Base-by-base conservation (phyloP, 352 stramenopile genomes). In the Phytophthora litchii region DNA sequence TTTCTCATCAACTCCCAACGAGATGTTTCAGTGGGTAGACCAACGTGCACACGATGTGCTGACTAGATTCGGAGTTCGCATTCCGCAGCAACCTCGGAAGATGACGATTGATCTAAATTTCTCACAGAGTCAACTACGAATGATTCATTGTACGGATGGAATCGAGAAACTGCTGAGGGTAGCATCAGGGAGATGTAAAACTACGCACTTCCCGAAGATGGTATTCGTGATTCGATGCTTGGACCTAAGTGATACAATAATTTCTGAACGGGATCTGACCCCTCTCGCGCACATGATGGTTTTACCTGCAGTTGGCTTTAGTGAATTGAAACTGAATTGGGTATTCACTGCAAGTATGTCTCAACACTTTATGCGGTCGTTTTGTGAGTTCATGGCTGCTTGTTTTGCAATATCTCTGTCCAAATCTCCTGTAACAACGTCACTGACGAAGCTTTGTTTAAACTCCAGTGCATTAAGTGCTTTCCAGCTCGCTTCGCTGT, bases 51-150 rank as follows among this genome's bases (percentile, higher is more conserved):
- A 64, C 0, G 36, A 66, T 1, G 12, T 84, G 23, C 34, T 68
- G 12, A 20, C 38, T 17, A 51, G 14, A 41, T 10, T 52, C 20
- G 3, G 21, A 19, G 14, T 56, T 57, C 3, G 19, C 13, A 32
- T 42, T 25, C 35, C 48, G 2, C 31, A 14, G 19, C 38, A 35
- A 27, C 34, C 57, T 23, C 45, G 11, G 9, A 50, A 2, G 0
- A 55, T 83, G 11, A 29, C 57, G 14, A 59, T 84, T 10, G 53
- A 40, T 31, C 40, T 84, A 14, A 53, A 70, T 45, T 81, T 84
- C 41, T 57, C 49, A 1, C 38, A 52, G 1, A 72, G 65, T 20
- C 21, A 27, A 20, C 14, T 69, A 12, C 42, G 49, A 17, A 10
- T 63, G 17, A 34, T 31, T 13, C 2, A 64, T 21, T 57, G 43